Percentiles rank a stretch among this genome's conserved stretches.
Evolutionary conservation across 805 yeast species (phyloP).

Genomic region (Metschnikowia anglica): DNA sequence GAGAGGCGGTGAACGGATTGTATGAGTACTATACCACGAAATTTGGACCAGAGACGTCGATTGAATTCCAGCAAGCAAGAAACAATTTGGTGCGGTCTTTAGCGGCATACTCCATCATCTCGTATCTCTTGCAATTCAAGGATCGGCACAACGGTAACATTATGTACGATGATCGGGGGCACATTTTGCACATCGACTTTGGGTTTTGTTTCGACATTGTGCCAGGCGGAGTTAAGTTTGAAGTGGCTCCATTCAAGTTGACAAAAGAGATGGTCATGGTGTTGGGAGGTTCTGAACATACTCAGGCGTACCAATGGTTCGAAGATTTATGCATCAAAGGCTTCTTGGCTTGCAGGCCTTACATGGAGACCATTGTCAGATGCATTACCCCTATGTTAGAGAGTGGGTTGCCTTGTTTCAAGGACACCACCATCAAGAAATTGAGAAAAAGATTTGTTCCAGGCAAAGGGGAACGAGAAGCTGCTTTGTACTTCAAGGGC

Average conservation of each 20-base stretch:
- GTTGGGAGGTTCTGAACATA: conserved; percentile 83
- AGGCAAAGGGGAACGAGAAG: conserved; percentile 77
- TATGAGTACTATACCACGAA: conserved; percentile 89
- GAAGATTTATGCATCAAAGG: conserved; percentile 95
- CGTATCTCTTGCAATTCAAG: conserved; percentile 88
- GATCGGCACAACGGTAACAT: conserved; percentile 99
- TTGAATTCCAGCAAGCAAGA: conserved; percentile 87
- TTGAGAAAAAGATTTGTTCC: conserved; percentile 79
- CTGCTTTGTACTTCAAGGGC: conserved; percentile 71
- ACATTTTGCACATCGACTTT: conserved; percentile 92
- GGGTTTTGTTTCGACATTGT: conserved; percentile 98
- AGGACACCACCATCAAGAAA: conserved; percentile 79
- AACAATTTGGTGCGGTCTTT: conserved; percentile 89
- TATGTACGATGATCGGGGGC: conserved; percentile 94
- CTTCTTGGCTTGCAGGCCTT: conserved; percentile 82
- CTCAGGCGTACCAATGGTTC: conserved; percentile 90
- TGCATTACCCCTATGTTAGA: conserved; percentile 92
- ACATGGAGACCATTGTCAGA: conserved; percentile 79
- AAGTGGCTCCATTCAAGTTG: conserved; percentile 95
- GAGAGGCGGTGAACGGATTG: conserved; percentile 97
- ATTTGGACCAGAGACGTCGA: conserved; percentile 91
- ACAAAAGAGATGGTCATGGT: conserved; percentile 96
- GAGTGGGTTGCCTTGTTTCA: conserved; percentile 95
- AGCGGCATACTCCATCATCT: conserved; percentile 91
- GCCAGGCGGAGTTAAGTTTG: conserved; percentile 98